phyloP scores from a whole-genome alignment of 305 asterid genomes.

The Fraxinus albicans region DNA sequence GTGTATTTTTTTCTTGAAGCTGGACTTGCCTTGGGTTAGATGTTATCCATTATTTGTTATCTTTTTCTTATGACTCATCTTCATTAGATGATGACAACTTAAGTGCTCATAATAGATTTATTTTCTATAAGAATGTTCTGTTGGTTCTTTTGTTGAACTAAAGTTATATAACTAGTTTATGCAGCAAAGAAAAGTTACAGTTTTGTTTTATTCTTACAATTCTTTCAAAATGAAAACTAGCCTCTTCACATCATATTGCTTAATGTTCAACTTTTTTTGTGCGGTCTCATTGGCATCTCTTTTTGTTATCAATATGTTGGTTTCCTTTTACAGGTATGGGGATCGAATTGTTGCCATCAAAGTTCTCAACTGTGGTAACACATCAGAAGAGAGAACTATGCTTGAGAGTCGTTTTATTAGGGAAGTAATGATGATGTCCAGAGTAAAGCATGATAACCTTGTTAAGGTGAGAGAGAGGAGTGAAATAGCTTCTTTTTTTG shows the following conservation, averaged over 20 bases:
- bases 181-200: background rate
- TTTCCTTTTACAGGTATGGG: conserved; percentile 52
- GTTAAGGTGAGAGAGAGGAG: conserved; percentile 60
- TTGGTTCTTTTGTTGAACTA: background rate
- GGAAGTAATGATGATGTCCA: conserved; percentile 92
- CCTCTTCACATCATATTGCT: background rate
- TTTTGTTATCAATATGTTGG: background rate
- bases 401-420: conserved; percentile 83
- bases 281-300: background rate
- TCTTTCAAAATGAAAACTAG: background rate
- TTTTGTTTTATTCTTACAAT: background rate
- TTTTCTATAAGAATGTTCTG: background rate
- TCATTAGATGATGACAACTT: background rate
- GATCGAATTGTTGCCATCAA: conserved; percentile 86
- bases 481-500: background rate
- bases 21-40: background rate
- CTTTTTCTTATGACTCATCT: background rate
- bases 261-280: background rate
- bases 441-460: conserved; percentile 88
- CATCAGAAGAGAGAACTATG: conserved; percentile 65
- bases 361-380: conserved; percentile 71
- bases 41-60: background rate
- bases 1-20: background rate
- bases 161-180: background rate
- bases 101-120: background rate